phyloP scores from a whole-genome alignment of 768 basidiomycete species.

The Coprinopsis cinerea region DNA sequence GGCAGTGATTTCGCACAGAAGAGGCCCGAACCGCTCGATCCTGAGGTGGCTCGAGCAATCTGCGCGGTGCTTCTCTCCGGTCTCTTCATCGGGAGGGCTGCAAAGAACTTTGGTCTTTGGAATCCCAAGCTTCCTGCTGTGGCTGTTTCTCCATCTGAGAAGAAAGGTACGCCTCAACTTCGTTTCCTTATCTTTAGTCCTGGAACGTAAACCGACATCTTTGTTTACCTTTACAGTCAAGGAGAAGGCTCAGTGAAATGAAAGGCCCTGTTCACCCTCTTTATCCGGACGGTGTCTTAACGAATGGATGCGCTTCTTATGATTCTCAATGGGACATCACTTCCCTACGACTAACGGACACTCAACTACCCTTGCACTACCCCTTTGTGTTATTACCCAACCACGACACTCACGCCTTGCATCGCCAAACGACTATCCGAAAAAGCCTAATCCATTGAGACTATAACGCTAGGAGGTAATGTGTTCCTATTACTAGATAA shows the following conservation, averaged over 20 bases:
- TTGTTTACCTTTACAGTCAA: neutral
- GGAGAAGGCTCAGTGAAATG: conserved; percentile 9
- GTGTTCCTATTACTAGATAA: too few species aligned
- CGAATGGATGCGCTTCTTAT: too few species aligned
- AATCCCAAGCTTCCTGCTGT: conserved; percentile 13
- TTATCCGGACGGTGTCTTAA: too few species aligned
- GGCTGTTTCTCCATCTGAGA: conserved; percentile 13
- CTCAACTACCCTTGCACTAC: too few species aligned
- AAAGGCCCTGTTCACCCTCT: too few species aligned
- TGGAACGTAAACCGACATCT: neutral
- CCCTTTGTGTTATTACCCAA: too few species aligned
- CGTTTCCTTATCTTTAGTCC: neutral
- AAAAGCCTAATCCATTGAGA: too few species aligned
- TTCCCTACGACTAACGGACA: too few species aligned
- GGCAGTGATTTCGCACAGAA: conserved; percentile 31
- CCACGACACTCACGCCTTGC: too few species aligned
- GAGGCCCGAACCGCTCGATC: conserved; percentile 45
- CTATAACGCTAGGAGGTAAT: too few species aligned
- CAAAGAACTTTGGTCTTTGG: conserved; percentile 53
- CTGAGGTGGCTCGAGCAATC: conserved; percentile 61
- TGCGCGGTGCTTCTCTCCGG: conserved; percentile 61
- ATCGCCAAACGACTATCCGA: too few species aligned
- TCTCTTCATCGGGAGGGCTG: conserved; percentile 58
- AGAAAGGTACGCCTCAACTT: conserved; percentile 14
- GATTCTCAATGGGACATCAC: too few species aligned